A percentile compares a stretch with the other conserved stretches of the same genome.
phyloP scores from a whole-genome alignment of 2,329 filamentous ascomycete genomes.

The Fusarium udum region DNA sequence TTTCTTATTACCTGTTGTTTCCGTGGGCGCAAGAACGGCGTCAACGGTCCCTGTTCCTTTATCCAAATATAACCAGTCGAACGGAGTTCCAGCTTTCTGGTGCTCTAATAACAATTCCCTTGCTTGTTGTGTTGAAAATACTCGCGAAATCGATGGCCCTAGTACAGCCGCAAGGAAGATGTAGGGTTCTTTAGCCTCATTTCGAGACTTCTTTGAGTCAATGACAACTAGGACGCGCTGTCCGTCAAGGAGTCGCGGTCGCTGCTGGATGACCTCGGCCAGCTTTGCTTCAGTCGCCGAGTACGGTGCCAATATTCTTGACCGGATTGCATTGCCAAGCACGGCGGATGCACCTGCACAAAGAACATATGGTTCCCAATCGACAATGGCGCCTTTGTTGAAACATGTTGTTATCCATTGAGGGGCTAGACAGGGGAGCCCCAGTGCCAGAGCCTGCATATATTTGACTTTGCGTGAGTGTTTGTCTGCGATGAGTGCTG shows the following conservation, averaged over 20 bases:
- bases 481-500: constrained; percentile 84
- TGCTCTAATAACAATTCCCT: constrained; percentile 64
- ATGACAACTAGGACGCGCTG: constrained; percentile 78
- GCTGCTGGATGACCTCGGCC: constrained; percentile 62
- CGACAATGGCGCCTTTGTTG: constrained; percentile 66
- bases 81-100: constrained; percentile 59
- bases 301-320: constrained; percentile 73
- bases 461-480: constrained; percentile 91
- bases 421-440: constrained; percentile 83
- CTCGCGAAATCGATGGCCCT: constrained; percentile 75
- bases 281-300: constrained; percentile 66
- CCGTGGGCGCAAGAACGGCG: constrained; percentile 54
- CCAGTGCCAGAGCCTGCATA: constrained; percentile 91
- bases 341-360: constrained; percentile 83
- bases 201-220: constrained; percentile 62
- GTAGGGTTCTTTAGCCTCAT: constrained; percentile 74
- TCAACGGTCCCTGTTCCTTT: constrained; percentile 66
- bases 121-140: constrained; percentile 72
- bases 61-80: constrained; percentile 84
- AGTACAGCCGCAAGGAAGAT: constrained; percentile 83
- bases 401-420: constrained; percentile 84
- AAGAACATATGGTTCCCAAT: constrained; percentile 85
- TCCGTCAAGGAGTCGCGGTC: constrained; percentile 71
- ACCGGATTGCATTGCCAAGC: constrained; percentile 80
- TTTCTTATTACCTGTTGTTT: constrained; percentile 50